Percentiles rank a stretch among this genome's conserved stretches.
These are phyloP conservation scores for Aspergillus eucalypticola DNA, from an alignment of 2,329 filamentous ascomycete genomes.

Conservation along the genomic window DNA sequence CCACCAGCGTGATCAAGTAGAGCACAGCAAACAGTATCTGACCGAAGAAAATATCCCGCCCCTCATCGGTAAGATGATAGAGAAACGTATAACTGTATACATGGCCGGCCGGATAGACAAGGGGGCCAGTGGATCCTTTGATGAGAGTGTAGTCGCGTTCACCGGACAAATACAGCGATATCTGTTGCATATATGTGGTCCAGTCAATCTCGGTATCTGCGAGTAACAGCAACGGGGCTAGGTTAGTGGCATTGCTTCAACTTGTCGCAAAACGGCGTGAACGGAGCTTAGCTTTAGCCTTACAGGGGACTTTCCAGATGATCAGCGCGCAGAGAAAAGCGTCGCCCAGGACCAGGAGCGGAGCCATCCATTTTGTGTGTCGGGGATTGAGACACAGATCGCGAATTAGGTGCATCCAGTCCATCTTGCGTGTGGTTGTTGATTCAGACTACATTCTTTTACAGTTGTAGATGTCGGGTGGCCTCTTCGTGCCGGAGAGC, in stretches of 20 bases:
- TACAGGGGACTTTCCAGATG: conserved; percentile 82
- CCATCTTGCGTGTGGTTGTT: conserved; percentile 29
- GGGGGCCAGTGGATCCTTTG: conserved; percentile 82
- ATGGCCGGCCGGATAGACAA: conserved; percentile 93
- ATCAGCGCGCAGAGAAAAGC: conserved; percentile 70
- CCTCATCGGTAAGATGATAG: conserved; percentile 74
- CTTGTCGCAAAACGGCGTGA: conserved; percentile 10
- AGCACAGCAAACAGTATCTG: conserved; percentile 79
- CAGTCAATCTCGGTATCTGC: conserved; percentile 97
- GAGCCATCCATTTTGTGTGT: conserved; percentile 64
- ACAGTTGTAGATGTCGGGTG: conserved; percentile 5
- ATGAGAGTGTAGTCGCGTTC: conserved; percentile 88
- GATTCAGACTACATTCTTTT: neutral
- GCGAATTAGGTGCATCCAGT: conserved; percentile 31
- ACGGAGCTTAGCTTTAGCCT: conserved; percentile 33
- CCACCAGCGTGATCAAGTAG: conserved; percentile 71
- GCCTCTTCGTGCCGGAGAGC: conserved; percentile 13
- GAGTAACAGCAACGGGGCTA: conserved; percentile 29
- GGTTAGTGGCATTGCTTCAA: neutral
- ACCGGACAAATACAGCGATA: conserved; percentile 74
- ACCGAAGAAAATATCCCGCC: conserved; percentile 73
- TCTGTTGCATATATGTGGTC: conserved; percentile 94
- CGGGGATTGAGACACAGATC: conserved; percentile 55
- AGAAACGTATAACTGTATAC: conserved; percentile 85
- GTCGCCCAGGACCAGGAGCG: conserved; percentile 69